Percentiles rank a stretch among this genome's conserved stretches.
Evolutionary conservation across 768 basidiomycete species (phyloP).

Genomic region (Suillus occidentalis): DNA sequence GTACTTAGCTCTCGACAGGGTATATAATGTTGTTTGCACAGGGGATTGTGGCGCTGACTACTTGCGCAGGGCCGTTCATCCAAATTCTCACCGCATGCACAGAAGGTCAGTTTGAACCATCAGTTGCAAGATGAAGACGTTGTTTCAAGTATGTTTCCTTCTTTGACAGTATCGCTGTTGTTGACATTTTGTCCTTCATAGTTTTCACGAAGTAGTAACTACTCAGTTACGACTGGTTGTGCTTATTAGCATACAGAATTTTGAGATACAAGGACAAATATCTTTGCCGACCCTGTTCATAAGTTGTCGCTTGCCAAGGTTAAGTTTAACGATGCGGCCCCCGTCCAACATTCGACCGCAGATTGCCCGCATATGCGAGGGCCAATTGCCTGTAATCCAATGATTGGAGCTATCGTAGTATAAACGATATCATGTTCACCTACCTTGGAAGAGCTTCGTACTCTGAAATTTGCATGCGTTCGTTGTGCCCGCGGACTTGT

Average conservation of each 20-base stretch:
- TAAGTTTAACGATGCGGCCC: background rate
- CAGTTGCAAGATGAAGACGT: slow-evolving; percentile 87
- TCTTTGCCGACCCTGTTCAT: background rate
- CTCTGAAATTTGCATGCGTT: background rate
- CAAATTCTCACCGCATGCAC: slow-evolving; percentile 91
- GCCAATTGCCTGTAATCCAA: background rate
- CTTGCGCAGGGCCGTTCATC: slow-evolving; percentile 81
- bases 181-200: background rate
- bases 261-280: background rate
- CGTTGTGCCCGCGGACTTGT: background rate
- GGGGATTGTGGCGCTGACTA: slow-evolving; percentile 4
- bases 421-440: background rate
- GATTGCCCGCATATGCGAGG: background rate
- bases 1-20: background rate
- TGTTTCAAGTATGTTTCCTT: slow-evolving; percentile 69
- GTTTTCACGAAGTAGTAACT: slow-evolving; percentile 4
- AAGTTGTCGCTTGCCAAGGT: background rate
- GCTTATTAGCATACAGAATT: background rate
- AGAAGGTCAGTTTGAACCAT: slow-evolving; percentile 87
- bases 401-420: background rate
- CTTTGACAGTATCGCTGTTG: background rate
- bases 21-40: slow-evolving; percentile 3
- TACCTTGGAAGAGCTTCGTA: background rate
- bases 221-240: background rate
- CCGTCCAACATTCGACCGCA: background rate